Conservation (phyloP, 306 rosid genomes). For the Vigna angularis region DNA sequence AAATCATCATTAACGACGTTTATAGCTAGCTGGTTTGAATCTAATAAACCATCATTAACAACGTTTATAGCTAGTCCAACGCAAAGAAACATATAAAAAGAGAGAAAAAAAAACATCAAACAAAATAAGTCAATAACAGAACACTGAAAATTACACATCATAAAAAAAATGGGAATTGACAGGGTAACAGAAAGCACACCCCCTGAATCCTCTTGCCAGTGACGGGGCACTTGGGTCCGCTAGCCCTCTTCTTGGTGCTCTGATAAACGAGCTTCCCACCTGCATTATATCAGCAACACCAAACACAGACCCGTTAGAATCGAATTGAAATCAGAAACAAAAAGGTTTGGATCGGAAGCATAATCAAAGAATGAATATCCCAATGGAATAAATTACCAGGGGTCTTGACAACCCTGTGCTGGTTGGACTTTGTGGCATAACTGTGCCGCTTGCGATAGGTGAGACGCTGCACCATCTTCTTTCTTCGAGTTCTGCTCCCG, state of each 20-base stretch:
- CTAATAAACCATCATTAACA: not conserved
- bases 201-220: conserved; percentile 88
- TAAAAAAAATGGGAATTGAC: not conserved
- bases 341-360: not conserved
- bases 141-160: not conserved
- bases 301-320: not conserved
- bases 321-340: not conserved
- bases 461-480: conserved; percentile 83
- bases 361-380: not conserved
- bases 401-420: conserved; percentile 76
- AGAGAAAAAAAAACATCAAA: not conserved
- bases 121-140: not conserved
- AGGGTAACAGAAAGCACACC: conserved; percentile 40
- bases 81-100: not conserved
- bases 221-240: conserved; percentile 82
- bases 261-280: conserved; percentile 82
- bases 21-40: not conserved
- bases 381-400: conserved; percentile 51
- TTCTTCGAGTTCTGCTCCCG: conserved; percentile 24
- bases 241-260: conserved; percentile 79
- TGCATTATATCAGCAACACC: conserved; percentile 35
- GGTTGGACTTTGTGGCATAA: conserved; percentile 82
- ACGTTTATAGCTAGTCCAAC: not conserved
- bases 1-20: not conserved
- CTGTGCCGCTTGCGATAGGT: conserved; percentile 73